Evolutionary conservation across 2,329 filamentous ascomycete species (phyloP).

Genomic region (Sarocladiaceae sp.): DNA sequence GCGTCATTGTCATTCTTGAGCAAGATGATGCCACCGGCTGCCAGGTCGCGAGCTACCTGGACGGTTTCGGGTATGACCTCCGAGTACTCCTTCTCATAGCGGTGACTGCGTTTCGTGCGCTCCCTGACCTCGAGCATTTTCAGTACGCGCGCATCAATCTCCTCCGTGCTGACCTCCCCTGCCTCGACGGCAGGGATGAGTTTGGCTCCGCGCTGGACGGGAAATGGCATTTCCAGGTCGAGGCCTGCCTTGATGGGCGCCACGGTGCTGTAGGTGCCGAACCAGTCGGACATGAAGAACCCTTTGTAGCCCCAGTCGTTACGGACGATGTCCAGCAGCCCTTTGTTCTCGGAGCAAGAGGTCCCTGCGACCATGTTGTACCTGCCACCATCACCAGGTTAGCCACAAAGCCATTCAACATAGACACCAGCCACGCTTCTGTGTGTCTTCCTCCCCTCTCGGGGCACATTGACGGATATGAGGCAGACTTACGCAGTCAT

Average conservation of each 20-base stretch:
- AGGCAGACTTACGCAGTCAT: slow-evolving; percentile 25
- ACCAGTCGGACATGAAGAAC: slow-evolving; percentile 31
- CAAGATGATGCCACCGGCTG: slow-evolving; percentile 66
- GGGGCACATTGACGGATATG: not conserved
- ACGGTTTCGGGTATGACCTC: slow-evolving; percentile 54
- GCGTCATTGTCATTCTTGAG: slow-evolving; percentile 65
- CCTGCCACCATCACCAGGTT: slow-evolving; percentile 5
- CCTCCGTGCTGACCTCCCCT: slow-evolving; percentile 50
- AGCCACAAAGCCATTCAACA: too few species aligned
- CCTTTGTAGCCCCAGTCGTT: slow-evolving; percentile 30
- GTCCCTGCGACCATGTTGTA: slow-evolving; percentile 24
- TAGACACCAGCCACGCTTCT: too few species aligned
- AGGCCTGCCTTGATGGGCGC: slow-evolving; percentile 24
- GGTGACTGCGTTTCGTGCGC: slow-evolving; percentile 41
- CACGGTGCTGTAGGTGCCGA: slow-evolving; percentile 25
- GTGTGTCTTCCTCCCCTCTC: too few species aligned
- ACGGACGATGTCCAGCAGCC: slow-evolving; percentile 22
- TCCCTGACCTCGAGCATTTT: slow-evolving; percentile 55
- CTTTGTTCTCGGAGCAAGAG: slow-evolving; percentile 18
- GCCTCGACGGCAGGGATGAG: slow-evolving; percentile 42
- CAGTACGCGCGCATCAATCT: slow-evolving; percentile 53
- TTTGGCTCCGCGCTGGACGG: slow-evolving; percentile 39
- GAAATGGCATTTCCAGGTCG: slow-evolving; percentile 30
- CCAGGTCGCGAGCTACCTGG: slow-evolving; percentile 61
- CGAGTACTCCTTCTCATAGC: slow-evolving; percentile 47